Evolutionary conservation across 192 early-diverging fungal genomes (phyloP), one percentile per base, ranked within the genome.

Genomic region (Jimgerdemannia lactiflua): DNA sequence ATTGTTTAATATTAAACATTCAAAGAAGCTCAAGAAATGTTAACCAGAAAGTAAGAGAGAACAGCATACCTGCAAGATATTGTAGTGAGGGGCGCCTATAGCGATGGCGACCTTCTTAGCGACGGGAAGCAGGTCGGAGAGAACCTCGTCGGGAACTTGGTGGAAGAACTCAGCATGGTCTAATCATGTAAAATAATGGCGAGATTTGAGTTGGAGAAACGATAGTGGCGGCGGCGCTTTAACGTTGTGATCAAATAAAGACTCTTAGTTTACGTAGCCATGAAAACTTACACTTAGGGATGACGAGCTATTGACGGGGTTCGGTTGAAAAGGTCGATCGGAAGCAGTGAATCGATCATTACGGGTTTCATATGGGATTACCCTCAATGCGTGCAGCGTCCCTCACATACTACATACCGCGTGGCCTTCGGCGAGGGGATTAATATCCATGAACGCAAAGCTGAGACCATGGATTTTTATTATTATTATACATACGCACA

Each of bases 161-260:
- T 97, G 95, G 84, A 95, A 83, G 83, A 94, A 94, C 78, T 97
- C 90, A 65, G 95, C 92, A 72, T 99, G 97, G 70, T 88, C 92
- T 94, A 76, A 74, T 8, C 19, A 43, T 11, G 11, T 11, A 40
- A 70, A 17, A 75, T 44, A 64, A 78, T 74, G 43, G 70, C 69
- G 41, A 79, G 67, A 39, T 84, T 79, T 19, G 78, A 74, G 77
- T 78, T 74, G 14, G 78, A 78, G 65, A 86, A 74, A 43, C 70
- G 75, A 70, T 59, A 11, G 14, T 39, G 66, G 42, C 10, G n/a
- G 20, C n/a, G 43, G 44, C 69, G 72, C 65, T 3, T 65, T 19
- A 7, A 39, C 3, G 43, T 65, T 29, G 59, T 66, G 20, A 66
- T 71, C n/a, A 69, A 4, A 78, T 59, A 59, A 2, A 59, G 49